Conservation (phyloP, 768 basidiomycete species). For the Podaxis mareebaensis region DNA sequence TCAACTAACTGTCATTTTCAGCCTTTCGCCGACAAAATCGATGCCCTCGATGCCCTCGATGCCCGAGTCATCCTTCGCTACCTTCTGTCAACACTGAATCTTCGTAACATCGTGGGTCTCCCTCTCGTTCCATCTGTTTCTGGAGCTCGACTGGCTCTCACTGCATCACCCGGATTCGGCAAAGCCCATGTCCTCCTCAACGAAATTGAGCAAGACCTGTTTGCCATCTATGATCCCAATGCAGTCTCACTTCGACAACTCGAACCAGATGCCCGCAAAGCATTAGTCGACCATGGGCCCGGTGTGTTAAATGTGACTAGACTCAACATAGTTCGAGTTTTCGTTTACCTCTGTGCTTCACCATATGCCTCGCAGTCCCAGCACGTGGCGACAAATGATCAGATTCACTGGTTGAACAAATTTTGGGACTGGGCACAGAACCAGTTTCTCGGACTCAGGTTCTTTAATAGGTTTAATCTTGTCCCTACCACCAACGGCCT, state of each 20-base stretch:
- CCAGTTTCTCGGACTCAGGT: too few species aligned
- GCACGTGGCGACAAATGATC: constrained; percentile 13
- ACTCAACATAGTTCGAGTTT: constrained; percentile 27
- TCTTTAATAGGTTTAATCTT: constrained; percentile 21
- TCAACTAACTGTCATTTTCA: neutral
- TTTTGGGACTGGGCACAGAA: constrained; percentile 55
- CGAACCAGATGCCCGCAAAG: constrained; percentile 21
- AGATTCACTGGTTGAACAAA: constrained; percentile 33
- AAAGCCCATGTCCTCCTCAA: constrained; percentile 29
- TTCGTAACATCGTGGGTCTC: constrained; percentile 36
- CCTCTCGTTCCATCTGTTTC: constrained; percentile 35
- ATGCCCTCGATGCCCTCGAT: too few species aligned
- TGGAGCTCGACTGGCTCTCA: constrained; percentile 7
- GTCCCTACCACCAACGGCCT: constrained; percentile 35
- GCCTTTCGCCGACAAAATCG: neutral
- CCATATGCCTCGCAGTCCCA: neutral
- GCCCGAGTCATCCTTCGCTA: constrained; percentile 29
- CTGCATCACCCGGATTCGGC: neutral
- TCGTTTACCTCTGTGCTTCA: constrained; percentile 28
- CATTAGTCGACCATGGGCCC: constrained; percentile 26
- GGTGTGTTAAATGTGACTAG: constrained; percentile 31
- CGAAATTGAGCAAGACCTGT: constrained; percentile 27
- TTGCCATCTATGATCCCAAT: constrained; percentile 28
- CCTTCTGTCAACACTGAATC: constrained; percentile 32
- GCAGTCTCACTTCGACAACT: constrained; percentile 33